These are phyloP conservation scores for Xerocomellus dryophilus DNA, from an alignment of 768 basidiomycete genomes.

Conservation along the genomic window DNA sequence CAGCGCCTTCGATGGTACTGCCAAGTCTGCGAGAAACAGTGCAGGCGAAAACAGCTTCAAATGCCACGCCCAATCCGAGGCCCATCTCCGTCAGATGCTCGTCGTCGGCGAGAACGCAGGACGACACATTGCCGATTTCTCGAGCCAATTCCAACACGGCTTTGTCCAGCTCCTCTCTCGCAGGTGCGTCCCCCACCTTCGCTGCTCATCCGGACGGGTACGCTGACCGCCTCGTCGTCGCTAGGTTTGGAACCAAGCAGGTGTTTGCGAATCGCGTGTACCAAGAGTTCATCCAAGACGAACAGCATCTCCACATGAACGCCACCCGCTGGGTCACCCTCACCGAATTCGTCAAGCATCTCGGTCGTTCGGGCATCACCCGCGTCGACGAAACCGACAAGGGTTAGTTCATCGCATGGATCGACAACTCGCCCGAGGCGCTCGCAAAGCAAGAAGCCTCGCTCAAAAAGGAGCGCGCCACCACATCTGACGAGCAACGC, in stretches of 20 bases:
- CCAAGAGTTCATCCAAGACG: constrained; percentile 96
- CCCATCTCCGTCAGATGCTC: constrained; percentile 95
- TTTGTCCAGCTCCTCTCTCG: constrained; percentile 89
- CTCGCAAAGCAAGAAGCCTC: constrained; percentile 85
- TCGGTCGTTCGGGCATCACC: constrained; percentile 82
- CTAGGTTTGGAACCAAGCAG: constrained; percentile 88
- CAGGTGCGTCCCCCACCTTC: constrained; percentile 46
- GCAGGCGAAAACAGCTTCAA: constrained; percentile 99
- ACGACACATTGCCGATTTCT: constrained; percentile 88
- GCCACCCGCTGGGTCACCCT: constrained; percentile 96
- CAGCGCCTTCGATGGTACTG: constrained; percentile 98
- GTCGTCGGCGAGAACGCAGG: constrained; percentile 94
- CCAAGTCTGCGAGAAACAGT: constrained; percentile 99
- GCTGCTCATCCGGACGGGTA: not conserved
- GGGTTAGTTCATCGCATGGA: constrained; percentile 97
- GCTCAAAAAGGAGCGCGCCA: constrained; percentile 87
- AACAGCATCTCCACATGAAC: constrained; percentile 96
- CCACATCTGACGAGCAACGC: constrained; percentile 91
- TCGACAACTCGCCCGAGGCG: constrained; percentile 93
- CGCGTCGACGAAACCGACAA: constrained; percentile 98
- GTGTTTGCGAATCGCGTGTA: constrained; percentile 94
- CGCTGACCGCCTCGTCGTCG: not conserved
- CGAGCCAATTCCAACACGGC: constrained; percentile 81
- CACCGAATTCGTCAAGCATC: constrained; percentile 90
- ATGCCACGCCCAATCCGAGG: constrained; percentile 84